phyloP scores from a whole-genome alignment of 208 protist genomes.

The Histomonas meleagridis region DNA sequence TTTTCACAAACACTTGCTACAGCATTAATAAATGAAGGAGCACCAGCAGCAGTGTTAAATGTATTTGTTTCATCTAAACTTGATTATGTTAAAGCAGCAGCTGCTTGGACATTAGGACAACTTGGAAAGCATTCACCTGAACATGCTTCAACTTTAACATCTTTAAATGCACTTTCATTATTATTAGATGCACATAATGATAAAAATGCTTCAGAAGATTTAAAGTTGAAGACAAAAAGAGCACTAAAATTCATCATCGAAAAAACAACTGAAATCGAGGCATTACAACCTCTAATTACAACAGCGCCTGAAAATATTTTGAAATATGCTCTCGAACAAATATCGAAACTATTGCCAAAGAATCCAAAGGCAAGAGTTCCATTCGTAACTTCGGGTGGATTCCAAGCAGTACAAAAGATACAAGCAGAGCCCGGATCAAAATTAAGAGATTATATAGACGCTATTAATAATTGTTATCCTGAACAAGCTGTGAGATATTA shows the following conservation, averaged over 20 bases:
- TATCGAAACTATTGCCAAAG: constrained; percentile 87
- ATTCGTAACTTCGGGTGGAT: constrained; percentile 76
- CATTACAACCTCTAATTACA: constrained; percentile 81
- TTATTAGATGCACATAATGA: constrained; percentile 68
- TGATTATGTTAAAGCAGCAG: constrained; percentile 73
- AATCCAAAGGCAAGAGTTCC: constrained; percentile 80
- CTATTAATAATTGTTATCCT: constrained; percentile 89
- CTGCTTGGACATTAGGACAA: constrained; percentile 61
- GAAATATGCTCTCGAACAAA: constrained; percentile 87
- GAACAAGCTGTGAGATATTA: constrained; percentile 93
- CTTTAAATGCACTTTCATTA: constrained; percentile 77
- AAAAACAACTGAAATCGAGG: constrained; percentile 78
- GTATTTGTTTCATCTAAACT: constrained; percentile 73
- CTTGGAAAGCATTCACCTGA: constrained; percentile 80
- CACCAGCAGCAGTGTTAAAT: constrained; percentile 70
- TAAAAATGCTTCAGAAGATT: constrained; percentile 72
- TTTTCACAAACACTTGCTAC: constrained; percentile 87
- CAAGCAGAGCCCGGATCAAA: constrained; percentile 76
- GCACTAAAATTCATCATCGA: constrained; percentile 83
- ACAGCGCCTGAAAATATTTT: constrained; percentile 79
- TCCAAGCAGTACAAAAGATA: constrained; percentile 79
- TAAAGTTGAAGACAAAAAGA: constrained; percentile 79
- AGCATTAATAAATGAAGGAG: constrained; percentile 76
- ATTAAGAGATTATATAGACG: constrained; percentile 77
- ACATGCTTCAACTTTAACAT: constrained; percentile 81